Percentiles rank a stretch among this genome's conserved stretches.
phyloP scores from a whole-genome alignment of 306 rosid species.

The Rosa lucieae region DNA sequence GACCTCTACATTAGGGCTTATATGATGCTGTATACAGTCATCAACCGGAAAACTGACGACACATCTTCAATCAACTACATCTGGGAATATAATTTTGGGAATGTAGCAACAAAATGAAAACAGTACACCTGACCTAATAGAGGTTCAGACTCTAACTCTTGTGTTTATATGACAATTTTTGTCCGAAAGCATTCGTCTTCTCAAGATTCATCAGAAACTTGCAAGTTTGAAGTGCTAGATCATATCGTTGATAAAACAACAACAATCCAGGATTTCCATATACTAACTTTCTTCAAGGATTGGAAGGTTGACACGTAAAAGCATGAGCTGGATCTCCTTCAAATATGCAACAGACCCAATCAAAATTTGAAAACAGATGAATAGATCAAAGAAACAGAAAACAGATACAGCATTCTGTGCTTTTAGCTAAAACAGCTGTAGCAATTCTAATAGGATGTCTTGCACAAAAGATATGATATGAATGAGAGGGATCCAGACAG shows the following conservation, averaged over 20 bases:
- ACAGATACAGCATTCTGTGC: background rate
- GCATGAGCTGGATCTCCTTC: conserved; percentile 28
- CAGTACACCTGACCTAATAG: conserved; percentile 28
- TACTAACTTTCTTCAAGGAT: conserved; percentile 20
- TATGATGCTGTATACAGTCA: conserved; percentile 12
- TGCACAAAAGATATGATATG: background rate
- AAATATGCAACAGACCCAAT: conserved; percentile 33
- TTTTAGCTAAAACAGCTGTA: background rate
- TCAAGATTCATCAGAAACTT: conserved; percentile 3
- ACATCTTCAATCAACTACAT: conserved; percentile 10
- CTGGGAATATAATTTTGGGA: conserved; percentile 2
- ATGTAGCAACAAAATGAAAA: conserved; percentile 32
- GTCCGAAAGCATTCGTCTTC: background rate
- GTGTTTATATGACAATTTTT: background rate
- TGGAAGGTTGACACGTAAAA: conserved; percentile 20
- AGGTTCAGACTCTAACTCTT: conserved; percentile 3
- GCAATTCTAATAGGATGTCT: background rate
- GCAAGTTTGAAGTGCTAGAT: conserved; percentile 8
- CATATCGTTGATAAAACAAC: conserved; percentile 1
- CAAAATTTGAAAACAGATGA: conserved; percentile 8
- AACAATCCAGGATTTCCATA: conserved; percentile 9
- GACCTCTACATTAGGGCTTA: conserved; percentile 15
- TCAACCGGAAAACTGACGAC: conserved; percentile 25
- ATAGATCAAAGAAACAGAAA: background rate
- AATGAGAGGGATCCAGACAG: background rate